These are phyloP conservation scores for Colletotrichum paranaense DNA, from an alignment of 2,329 filamentous ascomycete genomes.

Conservation along the genomic window DNA sequence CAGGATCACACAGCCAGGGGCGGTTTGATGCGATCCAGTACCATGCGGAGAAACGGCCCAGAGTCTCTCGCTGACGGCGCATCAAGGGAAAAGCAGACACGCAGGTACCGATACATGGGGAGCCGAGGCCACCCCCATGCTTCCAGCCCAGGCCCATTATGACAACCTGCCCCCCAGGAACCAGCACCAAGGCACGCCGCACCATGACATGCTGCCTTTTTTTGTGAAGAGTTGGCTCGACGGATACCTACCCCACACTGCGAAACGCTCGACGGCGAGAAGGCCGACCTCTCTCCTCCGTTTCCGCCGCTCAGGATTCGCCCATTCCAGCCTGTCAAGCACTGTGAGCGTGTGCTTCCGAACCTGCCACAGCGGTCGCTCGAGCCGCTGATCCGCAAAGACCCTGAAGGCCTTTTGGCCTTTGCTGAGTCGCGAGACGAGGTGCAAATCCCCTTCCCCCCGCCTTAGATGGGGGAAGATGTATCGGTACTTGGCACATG, in stretches of 20 bases:
- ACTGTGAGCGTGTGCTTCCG: background rate
- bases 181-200: background rate
- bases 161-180: background rate
- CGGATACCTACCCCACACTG: conserved; percentile 27
- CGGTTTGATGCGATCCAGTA: conserved; percentile 34
- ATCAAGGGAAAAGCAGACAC: background rate
- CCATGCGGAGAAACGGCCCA: conserved; percentile 29
- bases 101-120: conserved; percentile 24
- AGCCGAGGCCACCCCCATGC: background rate
- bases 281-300: conserved; percentile 14
- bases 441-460: conserved; percentile 8
- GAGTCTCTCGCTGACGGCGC: background rate
- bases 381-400: conserved; percentile 36
- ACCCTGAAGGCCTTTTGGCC: conserved; percentile 22
- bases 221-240: background rate
- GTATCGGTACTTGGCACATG: conserved; percentile 27
- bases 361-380: conserved; percentile 32
- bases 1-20: conserved; percentile 17
- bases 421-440: conserved; percentile 23
- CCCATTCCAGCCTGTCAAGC: conserved; percentile 6
- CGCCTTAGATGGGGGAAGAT: conserved; percentile 5
- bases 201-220: conserved; percentile 25
- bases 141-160: conserved; percentile 9
- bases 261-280: conserved; percentile 28
- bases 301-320: conserved; percentile 6